These are phyloP conservation scores for Paraconiothyrium sp. DNA, from an alignment of 2,329 filamentous ascomycete genomes.

Conservation along the genomic window DNA sequence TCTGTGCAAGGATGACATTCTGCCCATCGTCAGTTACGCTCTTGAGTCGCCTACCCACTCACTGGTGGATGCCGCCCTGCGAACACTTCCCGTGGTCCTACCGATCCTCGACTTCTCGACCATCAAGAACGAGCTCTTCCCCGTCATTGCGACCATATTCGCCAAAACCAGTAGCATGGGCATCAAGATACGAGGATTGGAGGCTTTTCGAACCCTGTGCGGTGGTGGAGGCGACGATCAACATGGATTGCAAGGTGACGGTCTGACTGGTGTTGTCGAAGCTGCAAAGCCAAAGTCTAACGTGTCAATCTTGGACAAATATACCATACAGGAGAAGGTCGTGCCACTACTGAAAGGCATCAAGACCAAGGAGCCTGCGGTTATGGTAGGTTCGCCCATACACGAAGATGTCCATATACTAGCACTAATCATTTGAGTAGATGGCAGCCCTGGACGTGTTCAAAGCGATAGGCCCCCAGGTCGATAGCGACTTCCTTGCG, in stretches of 20 bases:
- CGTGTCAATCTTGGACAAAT: slow-evolving; percentile 90
- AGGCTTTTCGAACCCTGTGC: slow-evolving; percentile 89
- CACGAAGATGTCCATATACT: not conserved
- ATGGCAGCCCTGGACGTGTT: slow-evolving; percentile 89
- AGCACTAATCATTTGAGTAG: slow-evolving; percentile 31
- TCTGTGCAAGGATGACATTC: slow-evolving; percentile 94
- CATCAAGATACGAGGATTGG: slow-evolving; percentile 91
- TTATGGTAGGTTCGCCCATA: slow-evolving; percentile 68
- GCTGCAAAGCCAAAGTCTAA: slow-evolving; percentile 68
- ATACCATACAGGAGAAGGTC: slow-evolving; percentile 97
- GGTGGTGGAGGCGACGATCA: slow-evolving; percentile 69
- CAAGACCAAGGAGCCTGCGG: slow-evolving; percentile 96
- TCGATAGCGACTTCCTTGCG: slow-evolving; percentile 90
- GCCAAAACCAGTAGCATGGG: slow-evolving; percentile 91
- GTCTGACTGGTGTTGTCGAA: slow-evolving; percentile 74
- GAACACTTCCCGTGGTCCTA: slow-evolving; percentile 80
- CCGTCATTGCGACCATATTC: slow-evolving; percentile 88
- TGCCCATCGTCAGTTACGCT: slow-evolving; percentile 84
- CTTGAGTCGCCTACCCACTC: slow-evolving; percentile 90
- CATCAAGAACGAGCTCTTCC: slow-evolving; percentile 96
- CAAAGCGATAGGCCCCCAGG: slow-evolving; percentile 80
- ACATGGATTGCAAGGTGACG: slow-evolving; percentile 64
- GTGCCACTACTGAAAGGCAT: slow-evolving; percentile 89
- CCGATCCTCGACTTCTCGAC: slow-evolving; percentile 94
- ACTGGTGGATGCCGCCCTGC: slow-evolving; percentile 84